Evolutionary conservation across 768 basidiomycete genomes (phyloP).

Genomic region (Leccinum sublutescens): DNA sequence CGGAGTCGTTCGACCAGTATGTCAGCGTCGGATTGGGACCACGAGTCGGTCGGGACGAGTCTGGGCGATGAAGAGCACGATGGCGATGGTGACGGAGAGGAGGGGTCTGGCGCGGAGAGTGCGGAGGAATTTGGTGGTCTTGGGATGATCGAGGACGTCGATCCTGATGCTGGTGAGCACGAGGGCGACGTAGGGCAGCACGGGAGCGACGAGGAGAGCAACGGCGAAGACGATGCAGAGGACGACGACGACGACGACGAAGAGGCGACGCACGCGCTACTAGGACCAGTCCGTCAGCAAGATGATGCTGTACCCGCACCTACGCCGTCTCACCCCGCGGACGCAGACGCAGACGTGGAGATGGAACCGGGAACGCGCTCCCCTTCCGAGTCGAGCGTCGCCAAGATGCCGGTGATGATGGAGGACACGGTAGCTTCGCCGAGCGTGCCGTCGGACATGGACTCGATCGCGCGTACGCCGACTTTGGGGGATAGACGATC

Average conservation of each 20-base stretch:
- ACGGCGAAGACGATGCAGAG: slow-evolving; percentile 33
- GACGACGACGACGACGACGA: slow-evolving; percentile 32
- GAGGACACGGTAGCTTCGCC: slow-evolving; percentile 21
- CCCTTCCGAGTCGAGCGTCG: slow-evolving; percentile 11
- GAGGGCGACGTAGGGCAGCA: slow-evolving; percentile 23
- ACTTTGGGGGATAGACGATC: slow-evolving; percentile 19
- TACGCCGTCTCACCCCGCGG: neutral
- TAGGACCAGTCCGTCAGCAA: slow-evolving; percentile 14
- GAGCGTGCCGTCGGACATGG: slow-evolving; percentile 29
- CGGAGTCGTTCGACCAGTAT: slow-evolving; percentile 58
- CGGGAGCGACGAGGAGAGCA: slow-evolving; percentile 41
- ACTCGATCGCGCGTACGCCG: slow-evolving; percentile 25
- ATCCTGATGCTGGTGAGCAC: neutral
- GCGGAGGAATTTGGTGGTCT: slow-evolving; percentile 42
- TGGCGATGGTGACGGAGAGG: slow-evolving; percentile 24
- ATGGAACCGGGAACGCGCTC: slow-evolving; percentile 3
- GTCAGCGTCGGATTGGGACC: slow-evolving; percentile 31
- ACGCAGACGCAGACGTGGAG: slow-evolving; percentile 1
- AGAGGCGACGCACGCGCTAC: slow-evolving; percentile 28
- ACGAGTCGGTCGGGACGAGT: slow-evolving; percentile 12
- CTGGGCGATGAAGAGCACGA: slow-evolving; percentile 22
- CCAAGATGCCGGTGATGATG: neutral
- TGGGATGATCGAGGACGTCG: slow-evolving; percentile 14
- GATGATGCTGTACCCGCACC: neutral
- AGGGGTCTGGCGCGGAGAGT: slow-evolving; percentile 25